Percentiles rank a stretch among this genome's conserved stretches.
These are phyloP conservation scores for Drechslerella dactyloides DNA, from an alignment of 2,329 filamentous ascomycete genomes.

Conservation along the genomic window DNA sequence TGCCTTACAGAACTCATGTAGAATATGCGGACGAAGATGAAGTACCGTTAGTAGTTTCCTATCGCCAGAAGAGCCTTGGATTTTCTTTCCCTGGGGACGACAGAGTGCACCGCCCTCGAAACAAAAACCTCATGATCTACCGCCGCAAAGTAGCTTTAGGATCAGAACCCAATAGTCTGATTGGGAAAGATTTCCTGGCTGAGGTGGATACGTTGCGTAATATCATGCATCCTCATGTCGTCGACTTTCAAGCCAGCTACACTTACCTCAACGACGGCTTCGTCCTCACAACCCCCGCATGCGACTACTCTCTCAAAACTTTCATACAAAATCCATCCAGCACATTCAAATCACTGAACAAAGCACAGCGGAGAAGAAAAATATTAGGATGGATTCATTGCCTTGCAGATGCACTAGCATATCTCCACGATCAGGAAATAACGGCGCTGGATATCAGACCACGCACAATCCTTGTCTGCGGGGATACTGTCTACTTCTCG, in stretches of 20 bases:
- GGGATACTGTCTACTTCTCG: conserved; percentile 70
- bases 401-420: conserved; percentile 71
- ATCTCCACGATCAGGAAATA: conserved; percentile 68
- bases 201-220: conserved; percentile 67
- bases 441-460: conserved; percentile 73
- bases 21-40: conserved; percentile 71
- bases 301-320: conserved; percentile 70
- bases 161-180: conserved; percentile 60
- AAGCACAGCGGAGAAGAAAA: conserved; percentile 66
- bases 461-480: conserved; percentile 71
- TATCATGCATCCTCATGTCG: conserved; percentile 71
- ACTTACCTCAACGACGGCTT: conserved; percentile 69
- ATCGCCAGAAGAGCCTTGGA: conserved; percentile 57
- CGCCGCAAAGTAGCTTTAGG: conserved; percentile 66
- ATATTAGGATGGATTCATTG: conserved; percentile 77
- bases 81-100: conserved; percentile 59
- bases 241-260: conserved; percentile 74
- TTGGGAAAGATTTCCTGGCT: conserved; percentile 64
- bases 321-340: conserved; percentile 71
- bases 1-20: conserved; percentile 67
- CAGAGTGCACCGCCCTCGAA: conserved; percentile 68
- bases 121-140: conserved; percentile 65
- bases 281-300: conserved; percentile 69
- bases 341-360: conserved; percentile 68
- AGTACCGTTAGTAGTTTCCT: conserved; percentile 69